A percentile compares a stretch with the other conserved stretches of the same genome.
These are phyloP conservation scores for Helicocarpus griseus DNA, from an alignment of 2,329 filamentous ascomycete species.

Conservation along the genomic window DNA sequence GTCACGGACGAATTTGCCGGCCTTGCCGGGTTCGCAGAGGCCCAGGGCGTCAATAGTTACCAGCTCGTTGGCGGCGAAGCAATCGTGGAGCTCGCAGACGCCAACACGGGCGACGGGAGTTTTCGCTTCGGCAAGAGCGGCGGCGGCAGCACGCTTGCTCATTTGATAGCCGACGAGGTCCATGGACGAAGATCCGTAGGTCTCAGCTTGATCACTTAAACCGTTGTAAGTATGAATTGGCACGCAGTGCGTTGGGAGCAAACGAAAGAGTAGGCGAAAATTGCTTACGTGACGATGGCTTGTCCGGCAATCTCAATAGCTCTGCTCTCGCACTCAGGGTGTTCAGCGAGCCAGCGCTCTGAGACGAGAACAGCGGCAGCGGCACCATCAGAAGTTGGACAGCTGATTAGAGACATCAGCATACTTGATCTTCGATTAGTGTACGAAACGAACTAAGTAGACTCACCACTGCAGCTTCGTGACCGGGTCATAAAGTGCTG, in stretches of 20 bases:
- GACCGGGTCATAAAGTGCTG: conserved; percentile 10
- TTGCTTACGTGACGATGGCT: conserved; percentile 11
- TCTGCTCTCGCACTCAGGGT: conserved; percentile 10
- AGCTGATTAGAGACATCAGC: conserved; percentile 7
- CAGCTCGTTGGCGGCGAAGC: conserved; percentile 22
- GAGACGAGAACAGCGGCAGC: conserved; percentile 16
- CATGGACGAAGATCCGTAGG: conserved; percentile 15
- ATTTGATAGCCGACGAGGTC: conserved; percentile 22
- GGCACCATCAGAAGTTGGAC: conserved; percentile 12
- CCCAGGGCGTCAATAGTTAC: conserved; percentile 18
- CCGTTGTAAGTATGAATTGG: neutral
- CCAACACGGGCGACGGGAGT: conserved; percentile 12
- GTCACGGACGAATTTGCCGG: conserved; percentile 15
- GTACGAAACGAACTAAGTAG: neutral
- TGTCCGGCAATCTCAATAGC: conserved; percentile 17
- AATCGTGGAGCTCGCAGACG: conserved; percentile 22
- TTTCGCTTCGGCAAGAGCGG: conserved; percentile 16
- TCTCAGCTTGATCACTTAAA: conserved; percentile 9
- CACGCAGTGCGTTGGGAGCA: neutral
- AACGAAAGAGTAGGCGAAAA: neutral
- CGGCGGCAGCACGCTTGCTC: conserved; percentile 16
- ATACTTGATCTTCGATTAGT: no score
- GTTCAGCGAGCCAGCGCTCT: conserved; percentile 11
- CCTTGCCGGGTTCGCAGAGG: conserved; percentile 16
- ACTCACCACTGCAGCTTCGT: conserved; percentile 12